phyloP scores from a whole-genome alignment of 2,329 filamentous ascomycete genomes.

The Sclerotinia spermophila region DNA sequence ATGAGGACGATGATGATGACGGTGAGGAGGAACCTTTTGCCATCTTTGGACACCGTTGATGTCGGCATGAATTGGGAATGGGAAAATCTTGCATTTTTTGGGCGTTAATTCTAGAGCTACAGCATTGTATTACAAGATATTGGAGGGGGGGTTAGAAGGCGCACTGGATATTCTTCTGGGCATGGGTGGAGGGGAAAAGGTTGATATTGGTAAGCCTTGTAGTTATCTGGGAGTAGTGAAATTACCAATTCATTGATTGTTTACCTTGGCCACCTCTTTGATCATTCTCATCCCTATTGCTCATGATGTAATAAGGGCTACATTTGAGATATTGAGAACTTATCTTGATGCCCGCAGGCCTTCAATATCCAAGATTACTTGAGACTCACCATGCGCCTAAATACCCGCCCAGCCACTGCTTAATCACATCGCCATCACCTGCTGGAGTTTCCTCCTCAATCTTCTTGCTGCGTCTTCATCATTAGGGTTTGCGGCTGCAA shows the following conservation, averaged over 20 bases:
- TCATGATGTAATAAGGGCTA: background rate
- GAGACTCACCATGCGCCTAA: background rate
- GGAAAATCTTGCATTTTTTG: slow-evolving; percentile 8
- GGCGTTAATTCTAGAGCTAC: slow-evolving; percentile 8
- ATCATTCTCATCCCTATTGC: no score
- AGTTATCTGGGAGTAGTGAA: slow-evolving; percentile 1
- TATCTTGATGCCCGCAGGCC: background rate
- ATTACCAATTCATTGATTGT: slow-evolving; percentile 6
- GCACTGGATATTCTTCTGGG: slow-evolving; percentile 11
- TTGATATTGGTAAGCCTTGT: slow-evolving; percentile 14
- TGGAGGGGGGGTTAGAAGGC: slow-evolving; percentile 1
- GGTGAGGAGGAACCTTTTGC: slow-evolving; percentile 48
- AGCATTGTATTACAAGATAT: slow-evolving; percentile 3
- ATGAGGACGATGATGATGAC: slow-evolving; percentile 40
- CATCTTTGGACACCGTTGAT: slow-evolving; percentile 50
- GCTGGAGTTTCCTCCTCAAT: background rate
- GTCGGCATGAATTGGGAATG: background rate
- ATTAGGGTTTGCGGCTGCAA: background rate
- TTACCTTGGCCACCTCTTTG: background rate
- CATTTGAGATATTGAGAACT: background rate
- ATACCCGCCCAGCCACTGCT: no score
- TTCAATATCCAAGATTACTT: background rate
- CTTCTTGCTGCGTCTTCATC: background rate
- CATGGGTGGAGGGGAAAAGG: background rate
- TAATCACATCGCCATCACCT: background rate